Conservation (phyloP, 1,284 basidiomycete species). For the Austroboletus rostrupii region DNA sequence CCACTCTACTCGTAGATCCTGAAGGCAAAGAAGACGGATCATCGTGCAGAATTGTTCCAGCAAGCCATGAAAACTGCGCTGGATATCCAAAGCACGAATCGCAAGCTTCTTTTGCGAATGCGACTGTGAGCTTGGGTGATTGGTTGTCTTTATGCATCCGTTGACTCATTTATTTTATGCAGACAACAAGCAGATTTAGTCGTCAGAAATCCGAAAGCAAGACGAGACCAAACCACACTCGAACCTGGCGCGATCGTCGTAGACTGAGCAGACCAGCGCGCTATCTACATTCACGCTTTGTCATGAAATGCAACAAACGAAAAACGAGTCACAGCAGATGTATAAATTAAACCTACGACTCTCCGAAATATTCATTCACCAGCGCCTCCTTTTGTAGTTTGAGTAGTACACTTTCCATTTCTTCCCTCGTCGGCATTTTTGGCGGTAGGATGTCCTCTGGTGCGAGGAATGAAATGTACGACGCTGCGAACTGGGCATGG, state of each 20-base stretch:
- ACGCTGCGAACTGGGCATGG: slow-evolving; percentile 64
- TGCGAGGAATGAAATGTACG: slow-evolving; percentile 74
- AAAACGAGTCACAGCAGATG: background rate
- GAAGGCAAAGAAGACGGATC: slow-evolving; percentile 70
- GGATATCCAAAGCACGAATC: slow-evolving; percentile 66
- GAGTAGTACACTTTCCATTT: slow-evolving; percentile 79
- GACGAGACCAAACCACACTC: slow-evolving; percentile 21
- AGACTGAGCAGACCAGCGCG: slow-evolving; percentile 7
- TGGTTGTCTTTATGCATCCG: background rate
- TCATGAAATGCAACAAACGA: background rate
- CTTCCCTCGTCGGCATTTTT: slow-evolving; percentile 66
- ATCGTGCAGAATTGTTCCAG: slow-evolving; percentile 68
- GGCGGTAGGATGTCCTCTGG: slow-evolving; percentile 73
- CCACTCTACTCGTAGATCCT: slow-evolving; percentile 47
- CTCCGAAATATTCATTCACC: slow-evolving; percentile 75
- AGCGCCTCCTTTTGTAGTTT: slow-evolving; percentile 78
- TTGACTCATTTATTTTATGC: slow-evolving; percentile 10
- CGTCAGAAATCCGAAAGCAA: slow-evolving; percentile 43
- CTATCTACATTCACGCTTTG: background rate
- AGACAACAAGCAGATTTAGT: slow-evolving; percentile 70
- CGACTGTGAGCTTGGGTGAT: slow-evolving; percentile 50
- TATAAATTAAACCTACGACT: slow-evolving; percentile 6
- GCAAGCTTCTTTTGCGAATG: slow-evolving; percentile 75
- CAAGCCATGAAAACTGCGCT: slow-evolving; percentile 68
- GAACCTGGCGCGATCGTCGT: slow-evolving; percentile 15